These are phyloP conservation scores for Debaryomyces psychrophilus DNA, from an alignment of 1,139 yeast genomes.

Conservation along the genomic window DNA sequence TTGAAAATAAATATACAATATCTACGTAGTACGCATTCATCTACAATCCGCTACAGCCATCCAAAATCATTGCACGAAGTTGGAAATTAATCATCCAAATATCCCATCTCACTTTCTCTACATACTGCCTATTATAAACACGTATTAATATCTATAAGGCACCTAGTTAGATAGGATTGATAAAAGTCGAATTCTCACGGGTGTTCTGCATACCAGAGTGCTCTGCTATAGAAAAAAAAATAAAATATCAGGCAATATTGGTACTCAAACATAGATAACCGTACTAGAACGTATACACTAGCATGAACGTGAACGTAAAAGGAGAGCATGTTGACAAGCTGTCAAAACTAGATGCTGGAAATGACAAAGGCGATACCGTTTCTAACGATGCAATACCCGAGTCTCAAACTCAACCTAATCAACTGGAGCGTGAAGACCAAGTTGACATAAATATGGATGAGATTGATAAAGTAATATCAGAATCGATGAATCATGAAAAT, in stretches of 20 bases:
- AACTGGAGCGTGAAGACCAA: slow-evolving; percentile 7
- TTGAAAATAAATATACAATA: no score
- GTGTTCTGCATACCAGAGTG: slow-evolving; percentile 2
- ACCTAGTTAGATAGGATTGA: not conserved
- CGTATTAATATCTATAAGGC: no score
- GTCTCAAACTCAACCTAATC: slow-evolving; percentile 7
- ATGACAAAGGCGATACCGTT: not conserved
- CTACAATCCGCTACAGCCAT: no score
- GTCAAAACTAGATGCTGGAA: not conserved
- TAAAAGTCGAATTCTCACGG: not conserved
- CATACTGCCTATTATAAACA: no score
- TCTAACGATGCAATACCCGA: slow-evolving; percentile 9
- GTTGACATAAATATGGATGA: slow-evolving; percentile 20
- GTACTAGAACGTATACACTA: not conserved
- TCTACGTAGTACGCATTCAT: no score
- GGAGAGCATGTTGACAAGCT: not conserved
- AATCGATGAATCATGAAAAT: slow-evolving; percentile 17
- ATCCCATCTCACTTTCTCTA: no score
- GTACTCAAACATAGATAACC: not conserved
- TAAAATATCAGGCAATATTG: not conserved
- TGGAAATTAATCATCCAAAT: no score
- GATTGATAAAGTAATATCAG: slow-evolving; percentile 22
- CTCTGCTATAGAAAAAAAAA: slow-evolving; percentile 7
- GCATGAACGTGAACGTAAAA: slow-evolving; percentile 1
- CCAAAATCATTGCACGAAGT: no score